Conservation (phyloP, 176 grass and related monocot species). For the Phoenix roebelenii region DNA sequence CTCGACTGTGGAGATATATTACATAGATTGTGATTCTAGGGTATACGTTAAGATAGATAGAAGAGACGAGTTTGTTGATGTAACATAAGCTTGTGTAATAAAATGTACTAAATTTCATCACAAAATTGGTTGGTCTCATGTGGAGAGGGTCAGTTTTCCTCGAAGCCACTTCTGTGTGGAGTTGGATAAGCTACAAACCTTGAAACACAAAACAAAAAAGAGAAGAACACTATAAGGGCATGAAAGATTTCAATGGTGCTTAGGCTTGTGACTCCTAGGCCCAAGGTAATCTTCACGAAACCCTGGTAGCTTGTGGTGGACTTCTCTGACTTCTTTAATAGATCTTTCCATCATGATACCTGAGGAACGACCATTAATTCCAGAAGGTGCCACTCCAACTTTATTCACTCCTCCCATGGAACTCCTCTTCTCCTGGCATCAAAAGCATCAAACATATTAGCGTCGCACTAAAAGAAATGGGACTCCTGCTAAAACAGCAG, state of each 20-base stretch:
- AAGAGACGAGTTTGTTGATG: no score
- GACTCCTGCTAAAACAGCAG: no score
- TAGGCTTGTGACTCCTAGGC: not conserved
- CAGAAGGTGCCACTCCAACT: not conserved
- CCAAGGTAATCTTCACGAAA: constrained; percentile 1
- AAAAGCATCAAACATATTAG: not conserved
- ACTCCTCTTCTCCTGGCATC: not conserved
- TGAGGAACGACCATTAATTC: not conserved
- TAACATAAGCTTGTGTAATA: no score
- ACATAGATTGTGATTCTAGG: no score
- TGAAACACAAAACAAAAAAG: not conserved
- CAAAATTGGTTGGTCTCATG: constrained; percentile 1
- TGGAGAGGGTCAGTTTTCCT: not conserved
- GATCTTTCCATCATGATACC: not conserved
- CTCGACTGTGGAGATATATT: no score
- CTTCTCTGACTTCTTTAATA: not conserved
- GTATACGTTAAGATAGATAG: no score
- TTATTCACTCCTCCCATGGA: not conserved
- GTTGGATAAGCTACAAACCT: not conserved
- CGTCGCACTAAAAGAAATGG: no score
- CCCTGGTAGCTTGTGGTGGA: not conserved
- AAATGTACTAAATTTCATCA: not conserved
- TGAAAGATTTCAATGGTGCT: not conserved
- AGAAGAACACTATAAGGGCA: not conserved
- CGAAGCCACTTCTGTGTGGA: not conserved